Conservation (phyloP, 495 filamentous ascomycete species). For the Pseudotulostoma volvatum region DNA sequence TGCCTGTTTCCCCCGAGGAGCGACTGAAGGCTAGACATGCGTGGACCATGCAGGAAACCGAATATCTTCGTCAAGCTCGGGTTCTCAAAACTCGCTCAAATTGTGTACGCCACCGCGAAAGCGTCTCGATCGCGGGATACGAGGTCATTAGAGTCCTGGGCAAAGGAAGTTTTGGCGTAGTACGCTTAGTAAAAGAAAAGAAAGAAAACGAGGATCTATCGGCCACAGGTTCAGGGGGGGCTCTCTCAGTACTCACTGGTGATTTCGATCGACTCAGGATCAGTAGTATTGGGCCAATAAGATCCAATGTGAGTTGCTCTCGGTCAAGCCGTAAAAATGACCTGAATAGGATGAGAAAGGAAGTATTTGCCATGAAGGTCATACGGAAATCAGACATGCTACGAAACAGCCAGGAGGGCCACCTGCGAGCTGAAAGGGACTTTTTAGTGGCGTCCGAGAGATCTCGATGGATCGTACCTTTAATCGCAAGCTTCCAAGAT, state of each 20-base stretch:
- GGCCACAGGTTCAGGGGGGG: slow-evolving; percentile 1
- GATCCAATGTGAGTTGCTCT: slow-evolving; percentile 14
- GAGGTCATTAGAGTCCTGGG: slow-evolving; percentile 75
- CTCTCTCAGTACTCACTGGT: background rate
- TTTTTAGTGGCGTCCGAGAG: slow-evolving; percentile 74
- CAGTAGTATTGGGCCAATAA: slow-evolving; percentile 3
- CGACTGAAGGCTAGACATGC: slow-evolving; percentile 33
- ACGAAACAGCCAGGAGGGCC: slow-evolving; percentile 75
- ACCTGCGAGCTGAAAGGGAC: slow-evolving; percentile 79
- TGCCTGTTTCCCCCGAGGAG: slow-evolving; percentile 38
- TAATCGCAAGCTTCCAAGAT: slow-evolving; percentile 84
- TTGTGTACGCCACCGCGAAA: slow-evolving; percentile 15
- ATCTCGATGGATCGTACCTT: slow-evolving; percentile 73
- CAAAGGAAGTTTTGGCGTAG: slow-evolving; percentile 88
- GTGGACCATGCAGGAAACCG: slow-evolving; percentile 51
- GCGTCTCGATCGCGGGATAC: slow-evolving; percentile 47
- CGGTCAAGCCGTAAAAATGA: slow-evolving; percentile 12
- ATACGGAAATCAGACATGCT: slow-evolving; percentile 89
- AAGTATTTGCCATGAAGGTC: slow-evolving; percentile 86
- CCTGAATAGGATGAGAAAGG: slow-evolving; percentile 25
- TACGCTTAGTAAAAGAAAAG: slow-evolving; percentile 63
- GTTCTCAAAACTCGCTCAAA: slow-evolving; percentile 47
- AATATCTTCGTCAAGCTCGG: slow-evolving; percentile 59
- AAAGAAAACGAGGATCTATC: slow-evolving; percentile 4
- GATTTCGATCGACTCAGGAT: background rate